Evolutionary conservation across 805 yeast genomes (phyloP).

Genomic region (Priceomyces carsonii): DNA sequence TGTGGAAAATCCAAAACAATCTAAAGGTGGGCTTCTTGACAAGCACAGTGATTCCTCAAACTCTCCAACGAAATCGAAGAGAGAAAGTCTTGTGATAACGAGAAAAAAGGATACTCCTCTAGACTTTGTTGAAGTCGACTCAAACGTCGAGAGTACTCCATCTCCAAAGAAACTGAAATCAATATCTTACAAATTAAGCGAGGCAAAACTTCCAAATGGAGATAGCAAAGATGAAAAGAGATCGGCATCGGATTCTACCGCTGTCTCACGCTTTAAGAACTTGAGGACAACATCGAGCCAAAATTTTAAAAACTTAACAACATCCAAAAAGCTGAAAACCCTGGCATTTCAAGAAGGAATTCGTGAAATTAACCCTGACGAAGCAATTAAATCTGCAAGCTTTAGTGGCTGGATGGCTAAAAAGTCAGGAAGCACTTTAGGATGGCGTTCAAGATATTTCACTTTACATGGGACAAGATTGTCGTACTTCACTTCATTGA

Average conservation of each 20-base stretch:
- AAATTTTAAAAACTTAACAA: conserved; percentile 45
- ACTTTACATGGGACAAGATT: conserved; percentile 90
- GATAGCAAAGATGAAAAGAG: conserved; percentile 22
- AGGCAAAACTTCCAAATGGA: conserved; percentile 1
- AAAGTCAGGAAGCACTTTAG: conserved; percentile 73
- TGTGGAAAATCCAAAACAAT: conserved; percentile 2
- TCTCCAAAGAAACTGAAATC: conserved; percentile 39
- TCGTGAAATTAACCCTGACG: conserved; percentile 68
- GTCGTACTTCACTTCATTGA: conserved; percentile 78
- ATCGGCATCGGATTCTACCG: conserved; percentile 38
- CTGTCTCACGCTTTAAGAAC: conserved; percentile 47
- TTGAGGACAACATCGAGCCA: conserved; percentile 56
- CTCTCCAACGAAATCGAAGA: conserved; percentile 17
- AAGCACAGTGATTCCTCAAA: conserved; percentile 1
- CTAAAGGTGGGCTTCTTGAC: not conserved
- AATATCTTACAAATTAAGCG: conserved; percentile 15
- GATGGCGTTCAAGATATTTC: conserved; percentile 88
- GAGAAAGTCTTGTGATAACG: conserved; percentile 11
- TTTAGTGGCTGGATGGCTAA: conserved; percentile 96
- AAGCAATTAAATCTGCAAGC: conserved; percentile 73
- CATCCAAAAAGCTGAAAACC: conserved; percentile 62
- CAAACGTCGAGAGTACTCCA: conserved; percentile 33
- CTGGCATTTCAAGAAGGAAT: conserved; percentile 90
- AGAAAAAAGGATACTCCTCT: conserved; percentile 3
- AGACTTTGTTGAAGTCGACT: conserved; percentile 8